These are phyloP conservation scores for Helianthus annuus DNA, from an alignment of 129 eudicot species.

Conservation along the genomic window DNA sequence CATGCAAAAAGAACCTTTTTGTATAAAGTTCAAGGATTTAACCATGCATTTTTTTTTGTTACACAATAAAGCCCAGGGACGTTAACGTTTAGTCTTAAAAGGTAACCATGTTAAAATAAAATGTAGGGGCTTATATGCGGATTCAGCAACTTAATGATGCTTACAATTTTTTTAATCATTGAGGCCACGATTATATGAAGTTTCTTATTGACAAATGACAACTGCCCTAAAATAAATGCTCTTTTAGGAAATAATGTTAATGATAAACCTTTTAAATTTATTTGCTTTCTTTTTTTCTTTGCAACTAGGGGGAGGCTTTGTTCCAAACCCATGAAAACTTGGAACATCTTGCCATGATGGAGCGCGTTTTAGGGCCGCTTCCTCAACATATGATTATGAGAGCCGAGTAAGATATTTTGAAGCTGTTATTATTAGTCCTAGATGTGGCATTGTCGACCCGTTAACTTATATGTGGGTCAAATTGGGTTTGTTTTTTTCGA, in stretches of 20 bases:
- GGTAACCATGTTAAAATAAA: background rate
- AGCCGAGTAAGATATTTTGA: slow-evolving; percentile 67
- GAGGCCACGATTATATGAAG: no score
- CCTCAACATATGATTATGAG: slow-evolving; percentile 83
- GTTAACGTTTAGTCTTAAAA: no score
- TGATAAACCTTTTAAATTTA: background rate
- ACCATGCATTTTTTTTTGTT: background rate
- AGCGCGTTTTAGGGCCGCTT: slow-evolving; percentile 88
- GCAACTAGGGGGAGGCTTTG: slow-evolving; percentile 80
- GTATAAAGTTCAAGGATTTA: background rate
- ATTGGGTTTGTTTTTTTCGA: no score
- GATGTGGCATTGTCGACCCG: background rate
- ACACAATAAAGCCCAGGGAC: no score
- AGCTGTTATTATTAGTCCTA: background rate
- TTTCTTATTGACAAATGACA: background rate
- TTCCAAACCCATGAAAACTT: slow-evolving; percentile 95
- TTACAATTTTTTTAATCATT: no score
- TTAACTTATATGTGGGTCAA: background rate
- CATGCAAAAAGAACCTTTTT: no score
- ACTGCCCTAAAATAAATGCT: background rate
- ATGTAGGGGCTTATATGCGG: background rate
- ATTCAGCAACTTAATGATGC: background rate
- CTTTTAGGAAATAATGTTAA: background rate
- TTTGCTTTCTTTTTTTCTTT: slow-evolving; percentile 7
- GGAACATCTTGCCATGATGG: slow-evolving; percentile 99